Conservation (phyloP, 441 rosid species). For the Kokia cookei region DNA sequence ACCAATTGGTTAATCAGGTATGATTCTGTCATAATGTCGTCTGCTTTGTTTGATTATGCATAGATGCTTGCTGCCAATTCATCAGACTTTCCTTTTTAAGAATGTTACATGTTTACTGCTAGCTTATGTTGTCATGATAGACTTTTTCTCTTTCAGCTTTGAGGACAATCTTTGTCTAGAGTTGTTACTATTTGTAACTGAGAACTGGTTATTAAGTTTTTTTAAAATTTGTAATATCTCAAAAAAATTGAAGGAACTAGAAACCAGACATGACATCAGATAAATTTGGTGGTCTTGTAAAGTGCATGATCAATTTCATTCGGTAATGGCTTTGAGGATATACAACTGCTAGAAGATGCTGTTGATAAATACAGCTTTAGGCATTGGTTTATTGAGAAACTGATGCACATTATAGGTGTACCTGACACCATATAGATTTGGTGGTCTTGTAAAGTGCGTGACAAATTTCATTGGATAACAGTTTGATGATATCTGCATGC, state of each 20-base stretch:
- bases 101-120: background rate
- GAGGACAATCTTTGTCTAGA: background rate
- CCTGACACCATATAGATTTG: background rate
- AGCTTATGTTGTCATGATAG: background rate
- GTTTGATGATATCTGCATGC: background rate
- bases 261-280: background rate
- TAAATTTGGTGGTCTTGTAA: background rate
- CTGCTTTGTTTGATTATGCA: background rate
- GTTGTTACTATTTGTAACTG: background rate
- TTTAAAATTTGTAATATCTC: background rate
- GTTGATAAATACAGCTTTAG: background rate
- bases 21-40: background rate
- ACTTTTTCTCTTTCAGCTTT: background rate
- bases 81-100: background rate
- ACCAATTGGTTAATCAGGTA: conserved; percentile 93
- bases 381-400: background rate
- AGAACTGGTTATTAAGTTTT: background rate
- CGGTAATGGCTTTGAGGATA: background rate
- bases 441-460: background rate
- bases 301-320: background rate
- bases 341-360: background rate
- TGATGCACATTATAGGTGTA: background rate
- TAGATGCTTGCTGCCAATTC: background rate
- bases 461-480: background rate
- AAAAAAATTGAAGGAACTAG: background rate